Base-by-base conservation (phyloP, 306 rosid species). In the Trifolium pratense region DNA sequence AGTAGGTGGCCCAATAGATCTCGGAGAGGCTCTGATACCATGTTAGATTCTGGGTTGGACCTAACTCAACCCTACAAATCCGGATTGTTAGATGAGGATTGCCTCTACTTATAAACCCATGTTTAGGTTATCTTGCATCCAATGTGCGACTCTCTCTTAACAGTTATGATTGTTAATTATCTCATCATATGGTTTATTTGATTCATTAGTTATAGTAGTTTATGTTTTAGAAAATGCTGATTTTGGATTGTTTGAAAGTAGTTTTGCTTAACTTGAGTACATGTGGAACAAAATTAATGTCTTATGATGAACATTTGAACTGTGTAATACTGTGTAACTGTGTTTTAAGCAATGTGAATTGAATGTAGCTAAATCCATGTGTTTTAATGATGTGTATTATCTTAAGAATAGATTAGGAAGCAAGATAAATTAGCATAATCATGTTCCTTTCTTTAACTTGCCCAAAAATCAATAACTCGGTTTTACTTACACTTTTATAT, bases 401-500 rank as follows among this genome's bases (percentile, higher is more conserved):
- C 23, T 49, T 9, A 36, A 43, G 59, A 40, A 16, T 51, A 56
- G 34, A n/a, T 6, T 26, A 40, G 10, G 57, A 62, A 52, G 70
- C 66, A 48, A 25, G 43, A 68, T 48, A 62, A 31, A 34, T 20
- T 56, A 55, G 59, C 56, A 29, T 59, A 59, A 25, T 73, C n/a
- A 52, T 71, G 73, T 78, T 80, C 75, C 58, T 66, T 25, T 62
- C 58, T 66, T 25, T 62, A 46, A 48, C 18, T 58, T 78, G 9
- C 66, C 63, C 45, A 65, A 49, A 57, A 39, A 25, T 10, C 16
- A 43, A 17, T 78, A 17, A 9, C n/a, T 59, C 37, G 15, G 25
- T 60, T 78, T 79, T 48, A 60, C 76, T 60, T 53, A 72, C 75
- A 39, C 84, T 39, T 58, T 68, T 13, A 49, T 58, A 80, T 76